Evolutionary conservation across 2,329 filamentous ascomycete species (phyloP), one percentile per base, ranked within the genome.

Genomic region (Curvularia sp.): DNA sequence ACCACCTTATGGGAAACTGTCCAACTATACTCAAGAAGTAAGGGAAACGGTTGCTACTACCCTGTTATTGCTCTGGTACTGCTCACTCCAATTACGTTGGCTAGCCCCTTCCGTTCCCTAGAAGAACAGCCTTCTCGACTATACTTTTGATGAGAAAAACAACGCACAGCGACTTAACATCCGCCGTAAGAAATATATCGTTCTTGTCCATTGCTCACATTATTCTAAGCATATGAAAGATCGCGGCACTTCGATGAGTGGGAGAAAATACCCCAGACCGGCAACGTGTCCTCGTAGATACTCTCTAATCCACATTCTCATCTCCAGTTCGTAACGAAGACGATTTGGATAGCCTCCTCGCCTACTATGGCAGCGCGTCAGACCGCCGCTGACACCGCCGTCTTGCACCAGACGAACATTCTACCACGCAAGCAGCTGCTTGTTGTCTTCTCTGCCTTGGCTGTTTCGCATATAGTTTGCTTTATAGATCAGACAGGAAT

Each of bases 401-500:
- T 69, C 15, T 63, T 68, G 21, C 63, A 64, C 19, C 85, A 87
- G 68, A 85, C 81, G 8, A 85, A 87, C 57, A 79, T 87, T 18
- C 77, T 88, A 1, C 83, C 84, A 0, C 80, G 78, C 38, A 76
- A 74, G 9, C 78, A 85, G 61, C 74, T 85, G 3, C 53, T 85
- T 10, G 64, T 80, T 41, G 83, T 86, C 43, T 85, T 87, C 57
- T 71, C 73, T 5, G 80, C 80, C 3, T 75, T 88, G 10, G 79
- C 85, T 1, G 74, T 83, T 13, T 81, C 83, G 0, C 74, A 87
- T 6, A 72, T 87, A 15, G 82, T 87, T 30, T 81, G 79, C 12
- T 86, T 83, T 59, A 81, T 85, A 51, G 84, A 87, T 66, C 84
- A 86, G 61, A 86, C 85, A 71, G 81, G 82, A 36, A 83, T 87